Conservation (phyloP, 1,284 basidiomycete species). For the Phenoliferia sp. region DNA sequence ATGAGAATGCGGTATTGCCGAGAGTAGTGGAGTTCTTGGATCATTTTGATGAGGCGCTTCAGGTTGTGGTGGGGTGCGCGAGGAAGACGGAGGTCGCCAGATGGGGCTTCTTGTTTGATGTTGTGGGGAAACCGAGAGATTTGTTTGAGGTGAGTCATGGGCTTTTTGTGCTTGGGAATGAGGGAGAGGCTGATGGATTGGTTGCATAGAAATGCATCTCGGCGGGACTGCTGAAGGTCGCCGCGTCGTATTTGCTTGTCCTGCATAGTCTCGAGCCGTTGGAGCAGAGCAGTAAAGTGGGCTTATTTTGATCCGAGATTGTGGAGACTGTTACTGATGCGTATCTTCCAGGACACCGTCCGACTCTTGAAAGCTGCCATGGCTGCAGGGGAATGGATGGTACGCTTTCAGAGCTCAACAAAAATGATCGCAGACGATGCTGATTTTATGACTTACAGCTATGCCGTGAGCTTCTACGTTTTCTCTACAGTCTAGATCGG, state of each 20-base stretch:
- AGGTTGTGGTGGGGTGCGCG: slow-evolving; percentile 93
- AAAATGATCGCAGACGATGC: neutral
- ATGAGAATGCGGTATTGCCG: slow-evolving; percentile 53
- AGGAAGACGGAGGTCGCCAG: slow-evolving; percentile 91
- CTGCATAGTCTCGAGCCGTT: slow-evolving; percentile 87
- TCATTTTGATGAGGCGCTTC: slow-evolving; percentile 81
- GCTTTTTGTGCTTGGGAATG: neutral
- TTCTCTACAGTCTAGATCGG: slow-evolving; percentile 77
- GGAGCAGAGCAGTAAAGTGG: slow-evolving; percentile 58
- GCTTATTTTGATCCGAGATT: neutral
- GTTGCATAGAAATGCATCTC: slow-evolving; percentile 63
- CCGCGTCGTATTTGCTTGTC: slow-evolving; percentile 87
- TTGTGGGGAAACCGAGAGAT: slow-evolving; percentile 75
- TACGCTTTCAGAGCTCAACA: neutral
- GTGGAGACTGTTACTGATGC: neutral
- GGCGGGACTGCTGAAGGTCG: slow-evolving; percentile 73
- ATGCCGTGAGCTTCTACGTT: slow-evolving; percentile 82
- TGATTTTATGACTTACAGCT: slow-evolving; percentile 59
- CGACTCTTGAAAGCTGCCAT: slow-evolving; percentile 69
- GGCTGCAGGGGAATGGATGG: slow-evolving; percentile 52
- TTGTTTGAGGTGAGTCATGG: slow-evolving; percentile 71
- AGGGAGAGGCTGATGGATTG: neutral
- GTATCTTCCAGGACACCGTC: slow-evolving; percentile 58
- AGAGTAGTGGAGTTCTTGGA: slow-evolving; percentile 85
- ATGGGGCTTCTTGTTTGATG: slow-evolving; percentile 82